Conservation (phyloP, 2,329 filamentous ascomycete genomes). For the Colletotrichum sp. region DNA sequence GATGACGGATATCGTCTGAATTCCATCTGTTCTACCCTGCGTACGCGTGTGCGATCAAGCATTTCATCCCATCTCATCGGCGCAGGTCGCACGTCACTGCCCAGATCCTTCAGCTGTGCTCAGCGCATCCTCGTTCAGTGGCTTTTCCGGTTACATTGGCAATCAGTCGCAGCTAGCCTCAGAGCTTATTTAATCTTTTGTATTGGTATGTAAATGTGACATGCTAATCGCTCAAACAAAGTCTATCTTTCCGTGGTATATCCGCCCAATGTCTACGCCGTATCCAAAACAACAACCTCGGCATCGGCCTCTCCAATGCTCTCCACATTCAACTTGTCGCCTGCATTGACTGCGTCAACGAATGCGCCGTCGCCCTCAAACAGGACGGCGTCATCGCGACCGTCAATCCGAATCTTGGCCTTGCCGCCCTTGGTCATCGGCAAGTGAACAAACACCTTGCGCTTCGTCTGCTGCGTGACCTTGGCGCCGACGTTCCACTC, state of each 20-base stretch:
- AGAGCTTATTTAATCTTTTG: not conserved
- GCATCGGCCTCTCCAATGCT: conserved; percentile 72
- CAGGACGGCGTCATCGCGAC: conserved; percentile 69
- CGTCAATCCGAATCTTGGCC: conserved; percentile 72
- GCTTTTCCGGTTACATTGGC: not conserved
- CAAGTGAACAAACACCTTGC: conserved; percentile 82
- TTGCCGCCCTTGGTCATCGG: conserved; percentile 81
- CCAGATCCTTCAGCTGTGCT: not conserved
- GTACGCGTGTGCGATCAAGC: not conserved
- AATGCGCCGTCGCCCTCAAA: conserved; percentile 84
- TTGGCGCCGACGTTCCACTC: conserved; percentile 74
- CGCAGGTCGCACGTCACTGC: not conserved
- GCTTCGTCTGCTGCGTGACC: conserved; percentile 54
- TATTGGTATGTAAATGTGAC: not conserved
- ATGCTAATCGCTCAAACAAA: not conserved
- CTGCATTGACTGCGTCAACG: conserved; percentile 67
- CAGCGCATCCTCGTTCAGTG: not conserved
- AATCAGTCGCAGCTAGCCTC: not conserved
- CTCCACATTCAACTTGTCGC: conserved; percentile 69
- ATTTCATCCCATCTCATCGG: not conserved
- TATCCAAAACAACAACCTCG: conserved; percentile 73
- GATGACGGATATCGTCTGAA: not conserved
- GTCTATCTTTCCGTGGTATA: not conserved
- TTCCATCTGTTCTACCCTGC: not conserved
- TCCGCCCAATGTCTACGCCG: conserved; percentile 45